Evolutionary conservation across 192 early-diverging fungal genomes (phyloP), one percentile per base, ranked within the genome.

Genomic region (Gaertneriomyces semiglobifer): DNA sequence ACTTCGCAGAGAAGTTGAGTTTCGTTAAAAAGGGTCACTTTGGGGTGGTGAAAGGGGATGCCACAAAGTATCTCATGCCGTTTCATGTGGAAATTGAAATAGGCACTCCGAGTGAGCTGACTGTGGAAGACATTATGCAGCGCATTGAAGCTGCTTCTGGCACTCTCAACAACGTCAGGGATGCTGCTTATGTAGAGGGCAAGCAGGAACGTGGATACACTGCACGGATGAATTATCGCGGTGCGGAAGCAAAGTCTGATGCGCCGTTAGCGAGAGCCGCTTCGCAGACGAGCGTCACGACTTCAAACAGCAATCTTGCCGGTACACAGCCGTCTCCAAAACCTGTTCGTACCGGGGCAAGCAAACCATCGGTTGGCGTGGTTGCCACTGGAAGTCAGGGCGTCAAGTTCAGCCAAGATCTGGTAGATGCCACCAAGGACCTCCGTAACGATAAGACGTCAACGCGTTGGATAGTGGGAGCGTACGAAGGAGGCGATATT

Each of bases 41-140:
- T 54, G 75, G 75, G 11, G 61, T 77, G 16, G 75, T 77, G 40
- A 77, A 77, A 43, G 75, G 75, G 16, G 76, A 68, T 69, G 75
- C 58, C n/a, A 54, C 47, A 20, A 63, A 65, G 41, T 76, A 73
- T 43, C 79, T 77, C 47, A 57, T 57, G 55, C 75, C 75, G 40
- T 78, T 77, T 66, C 75, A 77, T 47, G 71, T 77, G 33, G 75
- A 77, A 65, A 59, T 77, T 55, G 75, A 77, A 46, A 77, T 77
- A 44, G 53, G 62, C 11, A 58, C 41, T 48, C 77, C 53, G 11
- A 50, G 53, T 7, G 75, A 77, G 44, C 40, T 73, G 54, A 69
- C 41, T 4, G 64, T 60, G 46, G 76, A 76, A 18, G 66, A 68
- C 11, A 56, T 68, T 41, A 56, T 68, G n/a, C 63, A 72, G 18